These are phyloP conservation scores for Leccinum olivaceopallidum DNA, from an alignment of 768 basidiomycete species.

Conservation along the genomic window DNA sequence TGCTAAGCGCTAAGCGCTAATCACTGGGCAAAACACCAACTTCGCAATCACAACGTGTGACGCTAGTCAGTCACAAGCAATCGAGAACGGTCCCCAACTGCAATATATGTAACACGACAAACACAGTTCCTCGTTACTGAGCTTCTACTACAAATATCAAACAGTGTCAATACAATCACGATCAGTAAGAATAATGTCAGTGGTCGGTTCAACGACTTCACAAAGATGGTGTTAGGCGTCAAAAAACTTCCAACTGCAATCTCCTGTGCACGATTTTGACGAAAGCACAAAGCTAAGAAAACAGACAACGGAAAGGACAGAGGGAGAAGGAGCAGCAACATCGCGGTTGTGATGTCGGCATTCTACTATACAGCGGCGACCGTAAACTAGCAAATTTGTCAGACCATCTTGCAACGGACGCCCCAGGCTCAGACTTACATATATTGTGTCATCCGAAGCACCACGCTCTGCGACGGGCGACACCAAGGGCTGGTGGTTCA, in stretches of 20 bases:
- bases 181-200: too few species aligned
- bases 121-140: too few species aligned
- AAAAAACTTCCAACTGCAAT: too few species aligned
- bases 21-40: too few species aligned
- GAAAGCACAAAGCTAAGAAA: too few species aligned
- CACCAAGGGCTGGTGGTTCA: conserved; percentile 46
- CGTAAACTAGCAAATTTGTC: conserved; percentile 25
- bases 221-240: conserved; percentile 2
- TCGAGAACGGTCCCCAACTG: neutral
- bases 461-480: conserved; percentile 42
- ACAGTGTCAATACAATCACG: too few species aligned
- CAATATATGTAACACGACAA: neutral
- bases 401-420: neutral
- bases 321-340: neutral
- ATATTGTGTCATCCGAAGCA: conserved; percentile 41
- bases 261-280: too few species aligned
- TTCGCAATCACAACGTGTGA: conserved; percentile 1
- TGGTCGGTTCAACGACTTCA: neutral
- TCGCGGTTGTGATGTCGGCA: conserved; percentile 8
- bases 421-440: conserved; percentile 28
- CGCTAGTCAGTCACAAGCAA: neutral
- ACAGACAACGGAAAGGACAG: neutral
- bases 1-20: too few species aligned
- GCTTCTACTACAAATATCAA: too few species aligned
- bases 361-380: conserved; percentile 9